Evolutionary conservation across 2,329 filamentous ascomycete genomes (phyloP), one percentile per base, ranked within the genome.

Genomic region (Claviceps pusilla): DNA sequence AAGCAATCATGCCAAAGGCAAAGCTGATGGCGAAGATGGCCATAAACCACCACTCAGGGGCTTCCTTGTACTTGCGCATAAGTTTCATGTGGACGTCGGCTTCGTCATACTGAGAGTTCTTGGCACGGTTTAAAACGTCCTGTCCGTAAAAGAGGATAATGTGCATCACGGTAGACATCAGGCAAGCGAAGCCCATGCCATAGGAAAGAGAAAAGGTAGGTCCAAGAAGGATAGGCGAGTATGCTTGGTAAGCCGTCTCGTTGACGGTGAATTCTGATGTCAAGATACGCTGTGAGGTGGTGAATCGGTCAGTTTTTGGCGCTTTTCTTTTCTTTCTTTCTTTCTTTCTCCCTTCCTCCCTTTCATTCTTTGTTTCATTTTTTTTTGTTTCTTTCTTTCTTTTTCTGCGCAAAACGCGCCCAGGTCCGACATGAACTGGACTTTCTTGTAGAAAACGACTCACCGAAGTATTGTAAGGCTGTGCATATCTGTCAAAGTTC

Each of bases 401-500:
- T 19, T 19, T 19, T 19, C 19, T 19, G 19, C 19, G 19, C 19
- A 19, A 19, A 19, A 19, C 19, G 19, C 19, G 31, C 7, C 31
- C 31, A 7, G 31, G 31, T 33, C 19, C 19, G 19, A 19, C 19
- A 19, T 19, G 19, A 19, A 19, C 1, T 19, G 19, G 19, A 19
- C 19, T 19, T 19, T 19, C 19, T 33, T 33, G 16, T 12, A 19
- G 1, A 9, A 9, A 19, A 19, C 19, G 10, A 52, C 51, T 47
- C 10, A 52, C 51, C 12, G 51, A 52, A 35, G 78, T 77, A 58
- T 83, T 75, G 66, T 85, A 84, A 0, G 65, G 56, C 3, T 67
- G 59, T 6, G 77, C 80, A 0, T 72, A 80, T 61, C 83, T 82
- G 65, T 84, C 80, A 71, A 77, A 81, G 58, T 73, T 78, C 48